A percentile compares a stretch with the other conserved stretches of the same genome.
These are phyloP conservation scores for Neurospora sp. DNA, from an alignment of 2,329 filamentous ascomycete genomes.

Conservation along the genomic window DNA sequence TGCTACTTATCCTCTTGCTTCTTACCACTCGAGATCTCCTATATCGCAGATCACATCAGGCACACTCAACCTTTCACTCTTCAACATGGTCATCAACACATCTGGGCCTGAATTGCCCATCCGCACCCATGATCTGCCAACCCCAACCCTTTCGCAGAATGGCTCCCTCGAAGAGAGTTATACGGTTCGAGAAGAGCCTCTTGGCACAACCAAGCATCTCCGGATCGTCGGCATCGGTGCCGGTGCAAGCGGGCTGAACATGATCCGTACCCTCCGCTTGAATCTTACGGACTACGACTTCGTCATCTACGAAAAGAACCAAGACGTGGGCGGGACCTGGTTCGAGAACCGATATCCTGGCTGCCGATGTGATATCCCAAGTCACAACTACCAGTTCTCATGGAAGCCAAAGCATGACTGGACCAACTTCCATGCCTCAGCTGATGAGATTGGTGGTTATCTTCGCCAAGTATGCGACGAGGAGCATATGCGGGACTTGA, in stretches of 20 bases:
- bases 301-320: slow-evolving; percentile 46
- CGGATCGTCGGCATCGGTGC: slow-evolving; percentile 35
- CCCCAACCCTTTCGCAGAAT: slow-evolving; percentile 1
- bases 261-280: slow-evolving; percentile 34
- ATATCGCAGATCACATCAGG: not conserved
- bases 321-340: slow-evolving; percentile 47
- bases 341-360: slow-evolving; percentile 49
- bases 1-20: not conserved
- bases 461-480: slow-evolving; percentile 38
- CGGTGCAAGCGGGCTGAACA: slow-evolving; percentile 34
- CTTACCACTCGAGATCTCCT: not conserved
- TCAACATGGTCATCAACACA: slow-evolving; percentile 10
- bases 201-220: slow-evolving; percentile 29
- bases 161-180: slow-evolving; percentile 19
- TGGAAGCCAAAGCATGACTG: slow-evolving; percentile 50
- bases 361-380: slow-evolving; percentile 45
- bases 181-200: slow-evolving; percentile 26
- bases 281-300: slow-evolving; percentile 33
- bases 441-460: slow-evolving; percentile 46
- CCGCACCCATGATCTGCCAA: not conserved
- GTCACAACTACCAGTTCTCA: slow-evolving; percentile 53
- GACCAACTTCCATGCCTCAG: slow-evolving; percentile 45
- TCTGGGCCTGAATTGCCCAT: slow-evolving; percentile 1
- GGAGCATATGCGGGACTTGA: slow-evolving; percentile 32
- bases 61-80: not conserved